These are phyloP conservation scores for Rhinocladiella similis DNA, from an alignment of 2,329 filamentous ascomycete genomes.

Conservation along the genomic window DNA sequence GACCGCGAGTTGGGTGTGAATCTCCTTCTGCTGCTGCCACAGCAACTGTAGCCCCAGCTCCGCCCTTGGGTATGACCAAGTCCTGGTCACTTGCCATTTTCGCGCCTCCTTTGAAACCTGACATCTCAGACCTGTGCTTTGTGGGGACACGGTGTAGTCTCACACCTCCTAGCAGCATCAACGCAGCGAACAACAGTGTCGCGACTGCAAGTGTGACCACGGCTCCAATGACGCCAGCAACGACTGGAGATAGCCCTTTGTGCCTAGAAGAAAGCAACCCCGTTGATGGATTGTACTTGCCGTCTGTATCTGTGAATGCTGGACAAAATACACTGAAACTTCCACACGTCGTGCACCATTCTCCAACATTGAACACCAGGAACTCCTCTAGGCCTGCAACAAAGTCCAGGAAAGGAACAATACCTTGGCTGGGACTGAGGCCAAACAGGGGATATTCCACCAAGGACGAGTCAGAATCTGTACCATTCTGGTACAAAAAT, in stretches of 20 bases:
- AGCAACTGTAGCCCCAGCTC: constrained; percentile 34
- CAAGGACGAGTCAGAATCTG: constrained; percentile 37
- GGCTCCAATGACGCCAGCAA: constrained; percentile 59
- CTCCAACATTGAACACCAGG: constrained; percentile 42
- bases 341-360: constrained; percentile 56
- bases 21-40: constrained; percentile 33
- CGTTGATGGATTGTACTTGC: constrained; percentile 8
- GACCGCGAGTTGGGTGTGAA: constrained; percentile 36
- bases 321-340: constrained; percentile 53
- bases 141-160: constrained; percentile 42
- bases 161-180: constrained; percentile 46
- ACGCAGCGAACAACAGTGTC: constrained; percentile 39
- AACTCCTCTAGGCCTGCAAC: constrained; percentile 44
- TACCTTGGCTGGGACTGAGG: constrained; percentile 44
- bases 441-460: constrained; percentile 54
- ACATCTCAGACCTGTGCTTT: constrained; percentile 41
- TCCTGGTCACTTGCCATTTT: constrained; percentile 59
- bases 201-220: constrained; percentile 51
- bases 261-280: constrained; percentile 1
- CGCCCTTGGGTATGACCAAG: constrained; percentile 48
- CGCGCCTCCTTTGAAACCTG: constrained; percentile 57
- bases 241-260: constrained; percentile 36
- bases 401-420: constrained; percentile 55
- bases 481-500: constrained; percentile 60
- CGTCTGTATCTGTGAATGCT: constrained; percentile 34